Percentiles rank a stretch among this genome's conserved stretches.
Conservation (phyloP, 768 basidiomycete species). For the Leccinum disarticulatum region DNA sequence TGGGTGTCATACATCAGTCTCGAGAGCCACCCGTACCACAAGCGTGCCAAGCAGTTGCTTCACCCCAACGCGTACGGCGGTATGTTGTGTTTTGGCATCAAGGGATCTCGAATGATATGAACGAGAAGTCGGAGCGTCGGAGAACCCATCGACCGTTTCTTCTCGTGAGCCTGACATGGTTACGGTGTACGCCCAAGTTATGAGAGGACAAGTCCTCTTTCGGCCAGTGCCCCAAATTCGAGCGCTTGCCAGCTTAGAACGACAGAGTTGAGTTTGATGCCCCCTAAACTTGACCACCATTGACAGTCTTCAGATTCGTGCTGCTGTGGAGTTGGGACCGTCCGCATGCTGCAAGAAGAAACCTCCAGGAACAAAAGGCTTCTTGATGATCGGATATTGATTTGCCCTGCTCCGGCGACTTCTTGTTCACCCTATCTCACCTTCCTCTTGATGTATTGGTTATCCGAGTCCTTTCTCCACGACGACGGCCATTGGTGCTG, state of each 20-base stretch:
- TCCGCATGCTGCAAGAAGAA: background rate
- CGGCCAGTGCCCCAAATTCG: background rate
- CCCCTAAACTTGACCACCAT: background rate
- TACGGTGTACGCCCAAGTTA: background rate
- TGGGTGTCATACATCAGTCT: too few species aligned
- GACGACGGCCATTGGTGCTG: background rate
- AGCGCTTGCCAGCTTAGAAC: background rate
- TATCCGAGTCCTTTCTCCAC: background rate
- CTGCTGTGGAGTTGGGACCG: too few species aligned
- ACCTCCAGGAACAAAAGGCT: constrained; percentile 1
- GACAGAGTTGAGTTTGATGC: constrained; percentile 6
- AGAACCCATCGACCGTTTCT: background rate
- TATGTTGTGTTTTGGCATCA: too few species aligned
- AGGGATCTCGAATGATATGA: background rate
- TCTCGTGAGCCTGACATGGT: background rate
- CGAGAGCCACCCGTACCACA: too few species aligned
- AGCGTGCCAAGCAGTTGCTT: too few species aligned
- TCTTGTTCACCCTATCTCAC: background rate
- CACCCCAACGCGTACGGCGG: too few species aligned
- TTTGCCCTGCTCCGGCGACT: background rate
- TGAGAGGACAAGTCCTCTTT: background rate
- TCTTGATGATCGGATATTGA: constrained; percentile 10
- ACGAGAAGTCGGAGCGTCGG: background rate
- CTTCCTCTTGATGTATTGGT: background rate
- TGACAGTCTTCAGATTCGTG: background rate